A percentile compares a stretch with the other conserved stretches of the same genome.
Conservation (phyloP, 2,329 filamentous ascomycete genomes). For the Neopestalotiopsis clavispora region DNA sequence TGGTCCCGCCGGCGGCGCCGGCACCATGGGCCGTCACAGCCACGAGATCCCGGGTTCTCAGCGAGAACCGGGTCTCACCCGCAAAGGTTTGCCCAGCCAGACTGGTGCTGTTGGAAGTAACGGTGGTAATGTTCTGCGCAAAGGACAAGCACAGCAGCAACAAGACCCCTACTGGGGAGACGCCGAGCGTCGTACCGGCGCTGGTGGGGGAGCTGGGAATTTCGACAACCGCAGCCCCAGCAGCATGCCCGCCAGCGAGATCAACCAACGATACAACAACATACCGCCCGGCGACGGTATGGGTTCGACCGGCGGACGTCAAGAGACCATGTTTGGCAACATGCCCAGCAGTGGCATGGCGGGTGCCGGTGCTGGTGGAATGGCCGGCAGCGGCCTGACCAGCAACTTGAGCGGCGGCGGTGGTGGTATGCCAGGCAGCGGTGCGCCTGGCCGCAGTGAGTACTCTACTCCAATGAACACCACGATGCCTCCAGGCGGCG, state of each 20-base stretch:
- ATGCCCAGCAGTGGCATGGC: not conserved
- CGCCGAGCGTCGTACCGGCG: not conserved
- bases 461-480: no score
- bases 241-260: not conserved
- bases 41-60: not conserved
- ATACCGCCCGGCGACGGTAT: not conserved
- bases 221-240: not conserved
- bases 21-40: not conserved
- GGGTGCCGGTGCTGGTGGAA: not conserved
- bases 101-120: not conserved
- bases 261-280: constrained; percentile 10
- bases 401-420: not conserved
- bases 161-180: constrained; percentile 17
- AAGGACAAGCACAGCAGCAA: constrained; percentile 16
- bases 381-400: not conserved
- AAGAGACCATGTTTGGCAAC: not conserved
- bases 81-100: not conserved
- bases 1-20: not conserved
- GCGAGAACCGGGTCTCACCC: not conserved
- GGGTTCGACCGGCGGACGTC: not conserved
- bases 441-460: no score
- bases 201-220: not conserved
- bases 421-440: not conserved
- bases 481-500: not conserved
- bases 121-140: constrained; percentile 18